Evolutionary conservation across 140 eudicot species (phyloP), one percentile per base, ranked within the genome.

Genomic region (Erigeron philadelphicus): DNA sequence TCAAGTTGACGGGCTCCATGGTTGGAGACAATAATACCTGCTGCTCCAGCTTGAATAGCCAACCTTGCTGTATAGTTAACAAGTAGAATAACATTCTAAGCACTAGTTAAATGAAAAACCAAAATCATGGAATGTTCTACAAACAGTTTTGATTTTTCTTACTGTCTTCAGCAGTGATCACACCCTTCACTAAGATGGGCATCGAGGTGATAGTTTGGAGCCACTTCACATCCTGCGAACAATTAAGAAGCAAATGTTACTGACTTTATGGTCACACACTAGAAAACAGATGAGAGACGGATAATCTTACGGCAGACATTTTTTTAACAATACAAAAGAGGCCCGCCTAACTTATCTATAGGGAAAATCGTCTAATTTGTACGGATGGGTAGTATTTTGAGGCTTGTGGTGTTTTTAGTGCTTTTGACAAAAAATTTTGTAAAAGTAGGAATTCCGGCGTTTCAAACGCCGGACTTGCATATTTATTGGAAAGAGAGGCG

Each of bases 181-280:
- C 98, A 78, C 98, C 98, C 89, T 93, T 93, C 74, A 93, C 95
- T 50, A 93, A 86, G 80, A 93, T 93, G 6, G 98, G 98, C 90
- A 93, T 59, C 41, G 79, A 77, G 73, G 98, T 93, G 72, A 93
- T 93, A 31, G 98, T 81, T 73, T 86, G 95, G 31, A 93, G 96
- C 98, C 98, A 93, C 90, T 93, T 81, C 80, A 93, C 94, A 66
- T 93, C 98, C 98, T 77, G 16, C 42, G 71, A 71, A 42, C 55
- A 61, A 40, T 54, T 35, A n/a, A 75, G 16, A 9, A 46, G 13
- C 19, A 60, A 3, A 17, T 7, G 53, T 75, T 59, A 63, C 8
- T 41, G 17, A 40, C 55, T 45, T 38, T 49, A 68, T 3, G 44
- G 21, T 64, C 55, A 18, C 40, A 43, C 35, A 25, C 38, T 61